Evolutionary conservation across 2,329 filamentous ascomycete genomes (phyloP), one percentile per base, ranked within the genome.

Genomic region (Ascochyta koolunga): DNA sequence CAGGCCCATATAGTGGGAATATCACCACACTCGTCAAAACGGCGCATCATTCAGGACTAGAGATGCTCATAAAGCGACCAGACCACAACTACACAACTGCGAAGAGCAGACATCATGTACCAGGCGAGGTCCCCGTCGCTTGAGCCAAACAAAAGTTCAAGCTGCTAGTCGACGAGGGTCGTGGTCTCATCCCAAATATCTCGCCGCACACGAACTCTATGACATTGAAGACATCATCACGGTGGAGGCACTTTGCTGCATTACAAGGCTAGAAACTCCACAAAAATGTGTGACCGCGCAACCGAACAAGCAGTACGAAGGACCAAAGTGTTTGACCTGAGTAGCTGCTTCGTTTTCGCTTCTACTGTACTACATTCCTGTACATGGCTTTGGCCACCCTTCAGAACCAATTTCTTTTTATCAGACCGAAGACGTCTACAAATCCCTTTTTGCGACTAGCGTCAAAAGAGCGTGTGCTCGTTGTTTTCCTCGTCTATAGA

Each of bases 291-390:
- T 18, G 8, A 45, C 8, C 33, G 25, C 15, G 47, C 16, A 22
- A 21, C 33, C 25, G 37, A 16, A 38, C 21, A 33, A 46, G 27
- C 27, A 56, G 48, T 18, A 27, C 16, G 15, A 40, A 43, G 42
- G 53, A 51, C 33, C 47, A 51, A 51, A 50, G 47, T 44, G 43
- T 56, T 47, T 48, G 39, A 56, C 38, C 53, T 47, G 15, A 43
- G 42, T 22, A 29, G 39, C 39, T 29, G 42, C 13, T 35, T 39
- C 35, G 38, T 27, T 21, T 24, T 42, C 15, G 15, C 25, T 35
- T 38, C 25, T 32, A 22, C 16, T 42, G 16, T 39, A 44, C 35
- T 15, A 35, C 9, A 31, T 33, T 41, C 15, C 22, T 35, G n/a
- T 48, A 29, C 31, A 41, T 15, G 33, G 42, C 47, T 48, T 56